Percentiles rank a stretch among this genome's conserved stretches.
These are phyloP conservation scores for Furcasterigmium furcatum DNA, from an alignment of 2,329 filamentous ascomycete genomes.

Conservation along the genomic window DNA sequence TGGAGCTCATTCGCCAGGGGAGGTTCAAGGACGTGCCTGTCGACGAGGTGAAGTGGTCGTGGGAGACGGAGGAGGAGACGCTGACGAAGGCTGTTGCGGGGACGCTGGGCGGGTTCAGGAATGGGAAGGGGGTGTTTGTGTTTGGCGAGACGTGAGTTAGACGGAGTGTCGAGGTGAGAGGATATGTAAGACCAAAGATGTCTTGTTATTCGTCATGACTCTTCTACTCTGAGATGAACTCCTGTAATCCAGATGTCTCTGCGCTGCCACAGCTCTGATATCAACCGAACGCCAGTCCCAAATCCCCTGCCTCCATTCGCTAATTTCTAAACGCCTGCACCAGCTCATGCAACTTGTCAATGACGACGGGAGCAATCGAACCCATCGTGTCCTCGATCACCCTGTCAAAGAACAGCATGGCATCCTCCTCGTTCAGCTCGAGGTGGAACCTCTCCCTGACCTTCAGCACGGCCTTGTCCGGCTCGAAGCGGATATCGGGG, in stretches of 20 bases:
- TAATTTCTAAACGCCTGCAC: constrained; percentile 72
- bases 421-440: constrained; percentile 88
- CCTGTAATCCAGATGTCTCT: too few relatives aligned
- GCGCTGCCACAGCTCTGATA: too few relatives aligned
- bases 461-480: constrained; percentile 91
- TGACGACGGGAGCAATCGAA: constrained; percentile 87
- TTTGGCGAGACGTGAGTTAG: constrained; percentile 57
- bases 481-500: constrained; percentile 87
- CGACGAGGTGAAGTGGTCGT: constrained; percentile 79
- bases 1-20: constrained; percentile 70
- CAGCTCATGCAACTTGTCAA: constrained; percentile 91
- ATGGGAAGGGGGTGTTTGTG: constrained; percentile 87
- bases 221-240: too few relatives aligned
- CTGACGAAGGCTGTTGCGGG: constrained; percentile 75
- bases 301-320: too few relatives aligned
- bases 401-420: constrained; percentile 80
- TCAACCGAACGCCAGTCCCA: too few relatives aligned
- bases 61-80: constrained; percentile 68
- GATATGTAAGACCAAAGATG: not conserved
- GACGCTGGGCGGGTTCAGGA: constrained; percentile 78
- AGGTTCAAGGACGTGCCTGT: constrained; percentile 82
- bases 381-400: constrained; percentile 89
- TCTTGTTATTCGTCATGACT: too few relatives aligned
- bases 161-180: not conserved
- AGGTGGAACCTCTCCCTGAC: constrained; percentile 93